Percentiles rank a stretch among this genome's conserved stretches.
Evolutionary conservation across 2,329 filamentous ascomycete species (phyloP).

Genomic region (Aspergillus texensis): DNA sequence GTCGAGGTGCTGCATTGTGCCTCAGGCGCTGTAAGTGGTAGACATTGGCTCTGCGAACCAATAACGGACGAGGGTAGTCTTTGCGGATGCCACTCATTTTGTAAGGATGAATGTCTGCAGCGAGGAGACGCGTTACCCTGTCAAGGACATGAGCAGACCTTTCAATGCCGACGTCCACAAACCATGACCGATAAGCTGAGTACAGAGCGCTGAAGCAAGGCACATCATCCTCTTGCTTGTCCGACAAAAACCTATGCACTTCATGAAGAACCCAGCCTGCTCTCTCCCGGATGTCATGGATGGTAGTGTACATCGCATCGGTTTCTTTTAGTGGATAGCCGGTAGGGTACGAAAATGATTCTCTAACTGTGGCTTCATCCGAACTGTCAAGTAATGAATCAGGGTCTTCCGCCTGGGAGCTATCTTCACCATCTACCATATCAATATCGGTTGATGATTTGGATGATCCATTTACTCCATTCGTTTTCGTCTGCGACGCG

Average conservation of each 20-base stretch:
- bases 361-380: constrained; percentile 67
- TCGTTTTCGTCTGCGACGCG: constrained; percentile 58
- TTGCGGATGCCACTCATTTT: constrained; percentile 93
- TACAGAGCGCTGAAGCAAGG: constrained; percentile 92
- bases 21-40: constrained; percentile 94
- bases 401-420: constrained; percentile 40
- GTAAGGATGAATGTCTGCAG: constrained; percentile 86
- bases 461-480: constrained; percentile 42
- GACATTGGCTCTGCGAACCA: constrained; percentile 88
- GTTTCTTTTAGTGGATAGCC: constrained; percentile 75
- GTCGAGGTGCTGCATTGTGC: constrained; percentile 85
- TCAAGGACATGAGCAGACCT: constrained; percentile 92
- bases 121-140: constrained; percentile 79
- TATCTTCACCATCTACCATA: constrained; percentile 48
- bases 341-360: constrained; percentile 84
- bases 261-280: constrained; percentile 79
- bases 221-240: constrained; percentile 92
- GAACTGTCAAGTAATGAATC: constrained; percentile 58
- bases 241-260: constrained; percentile 80
- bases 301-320: constrained; percentile 68
- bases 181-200: constrained; percentile 91
- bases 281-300: constrained; percentile 79
- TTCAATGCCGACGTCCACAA: constrained; percentile 96
- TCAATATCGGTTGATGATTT: constrained; percentile 44
- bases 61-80: constrained; percentile 85